Evolutionary conservation across 164 flowering plant species (phyloP), one percentile per base, ranked within the genome.

Genomic region (Santalum album): DNA sequence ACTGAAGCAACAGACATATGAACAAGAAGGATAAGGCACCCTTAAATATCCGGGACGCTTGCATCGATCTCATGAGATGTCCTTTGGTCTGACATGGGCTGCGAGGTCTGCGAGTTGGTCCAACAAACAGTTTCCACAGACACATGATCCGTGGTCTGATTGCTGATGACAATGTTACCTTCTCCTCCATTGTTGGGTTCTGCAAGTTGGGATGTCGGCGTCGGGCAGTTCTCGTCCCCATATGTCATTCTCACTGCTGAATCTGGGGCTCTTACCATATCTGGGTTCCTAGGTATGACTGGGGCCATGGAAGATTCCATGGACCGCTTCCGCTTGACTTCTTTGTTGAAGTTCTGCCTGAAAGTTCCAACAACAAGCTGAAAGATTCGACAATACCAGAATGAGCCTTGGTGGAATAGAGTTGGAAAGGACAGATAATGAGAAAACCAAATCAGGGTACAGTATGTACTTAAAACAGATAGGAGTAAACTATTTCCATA

Each of bases 331-430:
- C 24, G 56, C 35, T 40, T 25, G 16, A 32, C 6, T 15, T 25
- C 56, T 43, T 25, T 40, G 7, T 42, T 12, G 6, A 24, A 20
- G 20, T 22, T 54, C 54, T 58, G 54, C 51, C 48, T 54, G 44
- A 65, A 65, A 50, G 53, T 54, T 19, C 52, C 60, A 32, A 50
- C 36, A 25, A 59, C 24, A 17, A 65, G 46, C 69, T 63, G 56
- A 11, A 23, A 23, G 9, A 29, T 29, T 29, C 34, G 9, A 3
- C 34, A n/a, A n/a, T n/a, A n/a, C n/a, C n/a, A n/a, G n/a, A n/a
- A n/a, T n/a, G n/a, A n/a, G n/a, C n/a, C n/a, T n/a, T n/a, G n/a
- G n/a, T n/a, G n/a, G n/a, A n/a, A n/a, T n/a, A n/a, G n/a, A n/a
- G n/a, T n/a, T n/a, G n/a, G n/a, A n/a, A n/a, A n/a, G n/a, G n/a